phyloP scores from a whole-genome alignment of 106 monocot genomes.

The Xerophyta viscosa region DNA sequence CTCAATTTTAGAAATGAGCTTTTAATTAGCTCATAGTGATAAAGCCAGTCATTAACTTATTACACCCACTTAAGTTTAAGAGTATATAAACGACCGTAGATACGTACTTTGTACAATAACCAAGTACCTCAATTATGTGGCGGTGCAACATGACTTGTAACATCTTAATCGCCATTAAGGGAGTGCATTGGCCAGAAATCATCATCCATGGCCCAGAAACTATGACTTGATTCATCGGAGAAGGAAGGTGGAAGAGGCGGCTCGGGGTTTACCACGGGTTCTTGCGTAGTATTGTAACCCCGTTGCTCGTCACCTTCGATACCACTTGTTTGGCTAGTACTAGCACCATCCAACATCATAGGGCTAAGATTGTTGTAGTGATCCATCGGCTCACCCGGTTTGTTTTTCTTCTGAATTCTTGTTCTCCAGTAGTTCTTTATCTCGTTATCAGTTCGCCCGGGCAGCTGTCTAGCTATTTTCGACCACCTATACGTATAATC shows the following conservation, averaged over 20 bases:
- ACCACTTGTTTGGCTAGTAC: slow-evolving; percentile 23
- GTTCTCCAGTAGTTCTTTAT: slow-evolving; percentile 85
- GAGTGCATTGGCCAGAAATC: slow-evolving; percentile 25
- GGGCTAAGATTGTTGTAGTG: slow-evolving; percentile 2
- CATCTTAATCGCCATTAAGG: slow-evolving; percentile 5
- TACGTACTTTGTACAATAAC: not conserved
- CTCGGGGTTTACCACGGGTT: slow-evolving; percentile 6
- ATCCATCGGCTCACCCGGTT: slow-evolving; percentile 25
- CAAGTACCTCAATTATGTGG: not conserved
- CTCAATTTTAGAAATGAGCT: not conserved
- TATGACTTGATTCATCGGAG: slow-evolving; percentile 12
- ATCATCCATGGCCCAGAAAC: slow-evolving; percentile 26
- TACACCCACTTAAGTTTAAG: not conserved
- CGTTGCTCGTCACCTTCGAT: slow-evolving; percentile 4
- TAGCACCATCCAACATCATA: slow-evolving; percentile 16
- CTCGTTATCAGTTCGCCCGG: slow-evolving; percentile 76
- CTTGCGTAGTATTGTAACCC: slow-evolving; percentile 3
- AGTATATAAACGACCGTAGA: not conserved
- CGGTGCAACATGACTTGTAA: not conserved
- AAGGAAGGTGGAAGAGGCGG: slow-evolving; percentile 1
- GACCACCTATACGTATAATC: no score
- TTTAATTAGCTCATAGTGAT: not conserved
- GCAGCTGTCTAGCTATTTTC: slow-evolving; percentile 56
- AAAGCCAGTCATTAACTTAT: not conserved
- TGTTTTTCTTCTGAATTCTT: slow-evolving; percentile 60